These are phyloP conservation scores for Naganishia sp. DNA, from an alignment of 1,284 basidiomycete genomes.

Conservation along the genomic window DNA sequence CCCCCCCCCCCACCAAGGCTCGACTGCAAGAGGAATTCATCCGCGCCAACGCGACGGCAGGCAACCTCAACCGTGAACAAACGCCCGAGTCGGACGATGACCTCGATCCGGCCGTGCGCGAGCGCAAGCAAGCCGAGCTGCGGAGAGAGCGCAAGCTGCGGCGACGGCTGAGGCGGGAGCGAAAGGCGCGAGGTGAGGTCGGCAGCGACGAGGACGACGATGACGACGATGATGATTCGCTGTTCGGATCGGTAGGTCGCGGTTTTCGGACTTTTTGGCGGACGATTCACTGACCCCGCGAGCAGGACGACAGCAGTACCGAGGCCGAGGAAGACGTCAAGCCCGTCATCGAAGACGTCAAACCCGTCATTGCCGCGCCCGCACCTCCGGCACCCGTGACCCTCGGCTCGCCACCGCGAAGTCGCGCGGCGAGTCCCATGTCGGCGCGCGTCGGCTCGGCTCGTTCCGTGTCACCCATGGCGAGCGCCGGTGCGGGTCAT, in stretches of 20 bases:
- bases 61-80: conserved; percentile 30
- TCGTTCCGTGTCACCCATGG: conserved; percentile 20
- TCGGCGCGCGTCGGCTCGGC: conserved; percentile 7
- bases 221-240: conserved; percentile 26
- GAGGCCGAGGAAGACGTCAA: conserved; percentile 29
- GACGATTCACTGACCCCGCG: background rate
- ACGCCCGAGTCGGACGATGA: conserved; percentile 28
- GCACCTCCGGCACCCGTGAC: background rate
- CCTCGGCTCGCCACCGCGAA: conserved; percentile 7
- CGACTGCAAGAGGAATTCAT: conserved; percentile 29
- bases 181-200: conserved; percentile 25
- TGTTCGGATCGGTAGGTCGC: conserved; percentile 21
- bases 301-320: background rate
- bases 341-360: conserved; percentile 22
- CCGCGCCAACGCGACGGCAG: conserved; percentile 32
- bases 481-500: conserved; percentile 31
- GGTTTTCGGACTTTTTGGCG: background rate
- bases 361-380: background rate
- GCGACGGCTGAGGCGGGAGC: conserved; percentile 24
- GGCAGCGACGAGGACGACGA: conserved; percentile 26
- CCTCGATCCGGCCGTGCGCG: conserved; percentile 17
- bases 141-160: conserved; percentile 24
- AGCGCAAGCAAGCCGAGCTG: conserved; percentile 17
- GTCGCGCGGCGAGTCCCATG: conserved; percentile 18
- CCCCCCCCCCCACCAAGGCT: background rate